A percentile compares a stretch with the other conserved stretches of the same genome.
Conservation (phyloP, 1,139 yeast genomes). For the Debaryomyces udenii region DNA sequence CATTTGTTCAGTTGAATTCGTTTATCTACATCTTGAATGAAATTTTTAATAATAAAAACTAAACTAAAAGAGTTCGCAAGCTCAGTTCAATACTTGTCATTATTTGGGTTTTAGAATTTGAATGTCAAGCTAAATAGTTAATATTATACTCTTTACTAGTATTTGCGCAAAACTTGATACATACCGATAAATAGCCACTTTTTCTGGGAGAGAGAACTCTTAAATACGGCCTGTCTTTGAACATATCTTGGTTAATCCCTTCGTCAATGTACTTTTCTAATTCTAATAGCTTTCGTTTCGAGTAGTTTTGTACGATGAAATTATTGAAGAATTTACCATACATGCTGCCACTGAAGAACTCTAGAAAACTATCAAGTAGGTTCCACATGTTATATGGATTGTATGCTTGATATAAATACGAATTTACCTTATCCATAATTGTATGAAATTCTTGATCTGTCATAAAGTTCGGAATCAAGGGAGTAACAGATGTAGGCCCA, state of each 20-base stretch:
- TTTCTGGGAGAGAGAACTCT: slow-evolving; percentile 54
- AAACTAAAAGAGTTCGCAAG: no score
- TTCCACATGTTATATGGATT: slow-evolving; percentile 38
- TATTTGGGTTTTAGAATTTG: slow-evolving; percentile 46
- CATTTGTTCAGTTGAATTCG: no score
- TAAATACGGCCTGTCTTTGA: slow-evolving; percentile 27
- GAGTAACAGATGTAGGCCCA: slow-evolving; percentile 59
- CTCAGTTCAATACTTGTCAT: no score
- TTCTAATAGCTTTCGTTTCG: slow-evolving; percentile 31
- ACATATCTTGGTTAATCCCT: slow-evolving; percentile 37
- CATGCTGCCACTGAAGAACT: slow-evolving; percentile 47
- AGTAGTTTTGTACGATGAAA: slow-evolving; percentile 23
- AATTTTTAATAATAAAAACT: no score
- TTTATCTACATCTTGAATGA: background rate
- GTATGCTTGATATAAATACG: slow-evolving; percentile 41
- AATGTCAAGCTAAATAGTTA: slow-evolving; percentile 43
- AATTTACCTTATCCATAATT: slow-evolving; percentile 52
- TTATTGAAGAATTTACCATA: slow-evolving; percentile 26
- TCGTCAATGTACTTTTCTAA: slow-evolving; percentile 50
- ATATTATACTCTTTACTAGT: slow-evolving; percentile 6
- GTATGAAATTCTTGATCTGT: slow-evolving; percentile 36
- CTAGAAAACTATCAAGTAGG: slow-evolving; percentile 44
- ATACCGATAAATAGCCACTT: slow-evolving; percentile 64
- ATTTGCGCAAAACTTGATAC: slow-evolving; percentile 20
- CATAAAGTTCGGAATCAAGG: slow-evolving; percentile 48